A percentile compares a stretch with the other conserved stretches of the same genome.
These are phyloP conservation scores for Colletotrichum musae DNA, from an alignment of 2,329 filamentous ascomycete species.

Conservation along the genomic window DNA sequence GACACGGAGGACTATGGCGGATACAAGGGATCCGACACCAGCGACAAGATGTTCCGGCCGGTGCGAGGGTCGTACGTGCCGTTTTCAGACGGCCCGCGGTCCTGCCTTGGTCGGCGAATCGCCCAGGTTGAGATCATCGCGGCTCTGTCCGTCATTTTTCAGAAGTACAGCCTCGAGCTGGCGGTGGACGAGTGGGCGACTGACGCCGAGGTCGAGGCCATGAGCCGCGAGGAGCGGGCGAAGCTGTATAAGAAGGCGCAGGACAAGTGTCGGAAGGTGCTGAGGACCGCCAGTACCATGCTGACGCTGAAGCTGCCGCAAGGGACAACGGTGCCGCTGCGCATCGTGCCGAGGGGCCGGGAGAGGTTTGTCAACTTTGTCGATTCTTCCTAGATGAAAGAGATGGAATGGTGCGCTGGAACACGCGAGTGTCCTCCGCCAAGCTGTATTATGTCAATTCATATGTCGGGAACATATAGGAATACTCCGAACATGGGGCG, in stretches of 20 bases:
- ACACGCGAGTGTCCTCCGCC: not conserved
- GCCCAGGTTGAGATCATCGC: conserved; percentile 73
- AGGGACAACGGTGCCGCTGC: conserved; percentile 72
- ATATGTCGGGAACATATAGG: not conserved
- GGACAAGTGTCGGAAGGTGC: conserved; percentile 63
- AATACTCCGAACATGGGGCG: not conserved
- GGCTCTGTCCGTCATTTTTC: conserved; percentile 68
- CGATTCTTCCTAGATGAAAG: conserved; percentile 39
- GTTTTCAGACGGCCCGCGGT: conserved; percentile 71
- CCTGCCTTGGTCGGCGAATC: conserved; percentile 71
- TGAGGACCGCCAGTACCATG: conserved; percentile 71
- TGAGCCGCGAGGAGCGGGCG: conserved; percentile 62
- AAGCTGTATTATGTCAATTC: not conserved
- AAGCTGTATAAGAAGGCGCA: conserved; percentile 74
- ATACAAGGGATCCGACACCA: conserved; percentile 73
- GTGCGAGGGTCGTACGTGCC: conserved; percentile 70
- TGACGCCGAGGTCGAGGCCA: conserved; percentile 67
- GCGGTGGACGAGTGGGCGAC: conserved; percentile 73
- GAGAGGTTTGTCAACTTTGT: conserved; percentile 74
- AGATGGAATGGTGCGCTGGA: not conserved
- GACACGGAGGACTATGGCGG: conserved; percentile 69
- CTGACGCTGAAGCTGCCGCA: conserved; percentile 80
- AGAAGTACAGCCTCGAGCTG: conserved; percentile 77
- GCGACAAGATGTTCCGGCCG: conserved; percentile 72
- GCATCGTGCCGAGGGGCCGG: conserved; percentile 77